Base-by-base conservation (phyloP, 176 grass and related monocot genomes). In the Themeda triandra region DNA sequence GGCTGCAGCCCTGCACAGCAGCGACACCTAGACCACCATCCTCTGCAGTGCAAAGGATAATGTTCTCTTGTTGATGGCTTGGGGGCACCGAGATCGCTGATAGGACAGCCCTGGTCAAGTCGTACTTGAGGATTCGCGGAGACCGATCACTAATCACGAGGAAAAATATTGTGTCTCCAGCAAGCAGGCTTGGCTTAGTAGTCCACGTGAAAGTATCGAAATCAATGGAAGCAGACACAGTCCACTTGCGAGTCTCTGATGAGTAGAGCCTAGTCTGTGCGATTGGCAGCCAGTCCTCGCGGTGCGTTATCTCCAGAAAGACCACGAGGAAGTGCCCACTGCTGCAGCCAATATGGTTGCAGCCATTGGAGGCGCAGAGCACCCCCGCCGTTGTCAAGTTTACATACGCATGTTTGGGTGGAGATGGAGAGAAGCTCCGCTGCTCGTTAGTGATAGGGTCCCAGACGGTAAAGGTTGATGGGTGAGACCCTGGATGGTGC, bases 111-210 rank as follows among this genome's bases (percentile, higher is more conserved):
- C 2, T 14, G 6, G 6, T 8, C 27, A 30, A 2, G 14, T 32
- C 6, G 0, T 18, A 32, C 63, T 66, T 32, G 63, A 66, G 6
- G 63, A 32, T 6, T 66, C 2, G 0, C 2, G 6, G 0, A 15
- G 2, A 8, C 1, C 2, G n/a, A n/a, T n/a, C n/a, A n/a, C n/a
- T n/a, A n/a, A 2, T 0, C 3, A 0, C 12, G 13, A 2, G 63
- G 32, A 66, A 7, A 32, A 66, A 0, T n/a, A 66, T 2, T 0
- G 13, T 0, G 2, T 18, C 63, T 15, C 63, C 14, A 0, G 14
- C 63, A 2, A 65, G 14, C 4, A 65, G 63, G 14, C 28, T 31
- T 6, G 27, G n/a, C n/a, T n/a, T n/a, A n/a, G n/a, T n/a, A n/a
- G n/a, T n/a, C n/a, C n/a, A n/a, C n/a, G n/a, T n/a, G n/a, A n/a